Conservation (phyloP, 75 land plant genomes). For the Selaginella moellendorffii region DNA sequence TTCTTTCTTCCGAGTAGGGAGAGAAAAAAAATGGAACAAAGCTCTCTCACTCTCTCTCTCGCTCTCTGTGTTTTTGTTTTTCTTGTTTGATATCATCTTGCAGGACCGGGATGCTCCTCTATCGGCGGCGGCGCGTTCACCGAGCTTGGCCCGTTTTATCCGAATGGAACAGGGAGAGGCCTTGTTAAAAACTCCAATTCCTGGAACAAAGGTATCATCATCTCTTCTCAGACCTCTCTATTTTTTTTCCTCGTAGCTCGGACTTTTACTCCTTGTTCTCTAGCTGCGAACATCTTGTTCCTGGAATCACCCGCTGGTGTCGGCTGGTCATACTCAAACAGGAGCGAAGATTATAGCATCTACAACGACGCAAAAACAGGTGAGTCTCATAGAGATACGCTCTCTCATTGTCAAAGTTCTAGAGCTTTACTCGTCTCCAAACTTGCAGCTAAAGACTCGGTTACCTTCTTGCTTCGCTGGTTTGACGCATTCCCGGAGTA, state of each 20-base stretch:
- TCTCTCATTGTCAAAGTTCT: not conserved
- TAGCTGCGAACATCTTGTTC: constrained; percentile 3
- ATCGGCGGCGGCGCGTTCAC: constrained; percentile 2
- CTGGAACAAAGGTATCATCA: constrained; percentile 5
- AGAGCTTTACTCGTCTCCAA: not conserved
- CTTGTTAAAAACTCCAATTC: not conserved
- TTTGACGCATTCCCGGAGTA: constrained; percentile 34
- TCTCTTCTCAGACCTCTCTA: too few relatives aligned
- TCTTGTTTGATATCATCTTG: not conserved
- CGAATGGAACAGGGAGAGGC: constrained; percentile 1
- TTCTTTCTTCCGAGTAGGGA: not conserved
- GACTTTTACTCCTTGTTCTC: not conserved
- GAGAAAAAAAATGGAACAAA: not conserved
- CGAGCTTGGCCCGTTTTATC: constrained; percentile 8
- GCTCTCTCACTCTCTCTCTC: too few relatives aligned
- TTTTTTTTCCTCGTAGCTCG: too few relatives aligned
- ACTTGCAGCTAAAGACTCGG: not conserved
- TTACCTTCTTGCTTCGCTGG: constrained; percentile 27
- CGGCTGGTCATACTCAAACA: constrained; percentile 11
- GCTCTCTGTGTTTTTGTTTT: not conserved
- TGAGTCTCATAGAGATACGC: not conserved
- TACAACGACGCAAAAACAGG: not conserved
- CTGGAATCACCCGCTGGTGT: constrained; percentile 5
- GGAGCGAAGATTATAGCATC: not conserved
- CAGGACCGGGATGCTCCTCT: constrained; percentile 9